These are phyloP conservation scores for Metarhizium album DNA, from an alignment of 2,329 filamentous ascomycete genomes.

Conservation along the genomic window DNA sequence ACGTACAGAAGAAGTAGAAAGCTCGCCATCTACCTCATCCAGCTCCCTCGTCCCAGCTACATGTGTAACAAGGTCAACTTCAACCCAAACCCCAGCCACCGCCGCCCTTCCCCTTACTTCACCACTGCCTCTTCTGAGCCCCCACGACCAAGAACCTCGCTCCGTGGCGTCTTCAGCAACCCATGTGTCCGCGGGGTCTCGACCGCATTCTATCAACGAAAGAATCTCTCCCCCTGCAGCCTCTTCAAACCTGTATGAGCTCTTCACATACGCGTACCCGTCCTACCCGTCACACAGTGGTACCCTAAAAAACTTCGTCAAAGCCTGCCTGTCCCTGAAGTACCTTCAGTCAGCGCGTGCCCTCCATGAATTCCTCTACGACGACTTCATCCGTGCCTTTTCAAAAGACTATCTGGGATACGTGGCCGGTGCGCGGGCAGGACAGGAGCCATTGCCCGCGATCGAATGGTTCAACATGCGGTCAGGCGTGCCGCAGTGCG, in stretches of 20 bases:
- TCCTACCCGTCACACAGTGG: conserved; percentile 30
- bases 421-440: conserved; percentile 16
- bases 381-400: conserved; percentile 41
- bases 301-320: conserved; percentile 30
- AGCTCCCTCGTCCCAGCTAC: conserved; percentile 21
- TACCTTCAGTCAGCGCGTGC: conserved; percentile 22
- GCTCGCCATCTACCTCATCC: conserved; percentile 17
- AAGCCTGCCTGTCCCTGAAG: conserved; percentile 32
- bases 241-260: conserved; percentile 20
- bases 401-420: conserved; percentile 32
- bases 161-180: neutral
- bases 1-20: conserved; percentile 10
- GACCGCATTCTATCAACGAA: neutral
- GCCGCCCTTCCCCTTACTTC: neutral
- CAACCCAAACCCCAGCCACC: conserved; percentile 2
- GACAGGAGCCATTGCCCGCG: conserved; percentile 22
- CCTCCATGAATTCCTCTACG: conserved; percentile 35
- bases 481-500: conserved; percentile 18
- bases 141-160: neutral
- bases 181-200: neutral
- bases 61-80: neutral
- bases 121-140: neutral
- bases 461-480: conserved; percentile 31
- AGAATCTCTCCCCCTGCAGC: neutral
- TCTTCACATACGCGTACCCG: conserved; percentile 33